Base-by-base conservation (phyloP, 192 early-diverging fungal species). In the Podila epicladia region DNA sequence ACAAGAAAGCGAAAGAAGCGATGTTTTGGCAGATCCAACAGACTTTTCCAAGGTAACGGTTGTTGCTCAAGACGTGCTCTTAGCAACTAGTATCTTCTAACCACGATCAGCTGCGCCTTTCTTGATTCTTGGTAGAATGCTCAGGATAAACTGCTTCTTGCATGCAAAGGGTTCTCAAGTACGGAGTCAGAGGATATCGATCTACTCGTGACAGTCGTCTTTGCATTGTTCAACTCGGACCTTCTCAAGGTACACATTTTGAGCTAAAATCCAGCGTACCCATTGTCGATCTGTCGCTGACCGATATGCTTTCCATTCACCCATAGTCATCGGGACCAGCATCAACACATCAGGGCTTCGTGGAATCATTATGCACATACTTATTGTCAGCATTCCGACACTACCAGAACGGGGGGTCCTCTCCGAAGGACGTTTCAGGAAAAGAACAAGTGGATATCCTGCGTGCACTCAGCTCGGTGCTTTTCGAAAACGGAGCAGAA, bases 401-500 rank as follows among this genome's bases (percentile, higher is more conserved):
- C 20, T 35, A n/a, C 33, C 26, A 63, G 20, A 63, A 1, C 48
- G 50, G 63, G 67, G 17, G 7, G 12, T 2, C 5, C 24, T 32
- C 20, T 13, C 67, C 71, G 5, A 61, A 64, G 19, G 69, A 67
- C 5, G 50, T 71, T 7, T 5, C 26, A 13, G 55, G 67, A 38
- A 66, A 67, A 12, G 49, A 26, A 6, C 77, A 70, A n/a, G 76
- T 88, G 17, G 86, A 88, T 64, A 75, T 88, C 9, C 65, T 90
- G 11, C 84, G 89, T 22, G 82, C 89, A 29, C 58, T 90, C n/a
- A 86, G 89, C 45, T 70, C 82, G 6, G 64, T 86, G 4, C 60
- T 90, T 13, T 88, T 78, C 33, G 89, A 90, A 38, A 90, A 90
- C 49, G 69, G 74, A 12, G 20, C 64, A 2, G 67, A 75, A 41